Base-by-base conservation (phyloP, 805 yeast genomes). In the Nakazawaea ishiwadae region DNA sequence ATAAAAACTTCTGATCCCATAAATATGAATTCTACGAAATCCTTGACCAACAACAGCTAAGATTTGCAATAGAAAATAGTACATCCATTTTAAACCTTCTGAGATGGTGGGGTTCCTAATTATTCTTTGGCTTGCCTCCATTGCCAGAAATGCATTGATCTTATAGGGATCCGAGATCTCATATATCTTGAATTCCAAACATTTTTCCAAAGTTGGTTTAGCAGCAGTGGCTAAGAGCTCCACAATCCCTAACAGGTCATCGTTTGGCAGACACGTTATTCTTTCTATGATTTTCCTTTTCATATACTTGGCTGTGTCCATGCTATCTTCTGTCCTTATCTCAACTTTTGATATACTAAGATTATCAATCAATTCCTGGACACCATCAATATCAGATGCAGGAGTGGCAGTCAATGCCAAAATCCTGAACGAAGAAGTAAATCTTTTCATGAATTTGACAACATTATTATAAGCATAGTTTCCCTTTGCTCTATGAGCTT, bases 371-470 rank as follows among this genome's bases (percentile, higher is more conserved):
- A 93, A 83, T 35, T 78, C 82, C 58, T 95, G 97, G 0, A 95
- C 95, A 2, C 91, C 86, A 44, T 85, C 95, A 1, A 87, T 73
- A 45, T 83, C 83, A 0, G 95, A 70, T 0, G 96, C 93, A 0
- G 99, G 99, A 0, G 99, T 93, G 1, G 99, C 99, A 0, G 98
- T 89, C 47, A 93, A 66, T 0, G 96, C 98, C 39, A 93, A 59
- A 0, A 90, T 67, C 34, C 99, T 67, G 50, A 79, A 83, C 2
- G 86, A 76, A 1, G 77, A 69, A 46, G 77, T 81, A 54, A 78
- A 79, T 39, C 86, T 61, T 21, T 73, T 71, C 10, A 85, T 58
- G 51, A 77, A 80, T 47, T 76, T 68, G 2, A 85, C 86, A n/a
- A 91, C 90, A 42, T 84, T 83, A 35, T 82, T 82, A 54, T 91